Percentiles rank a stretch among this genome's conserved stretches.
phyloP scores from a whole-genome alignment of 73 alveolate species.

The Tetrahymena elliotti region DNA sequence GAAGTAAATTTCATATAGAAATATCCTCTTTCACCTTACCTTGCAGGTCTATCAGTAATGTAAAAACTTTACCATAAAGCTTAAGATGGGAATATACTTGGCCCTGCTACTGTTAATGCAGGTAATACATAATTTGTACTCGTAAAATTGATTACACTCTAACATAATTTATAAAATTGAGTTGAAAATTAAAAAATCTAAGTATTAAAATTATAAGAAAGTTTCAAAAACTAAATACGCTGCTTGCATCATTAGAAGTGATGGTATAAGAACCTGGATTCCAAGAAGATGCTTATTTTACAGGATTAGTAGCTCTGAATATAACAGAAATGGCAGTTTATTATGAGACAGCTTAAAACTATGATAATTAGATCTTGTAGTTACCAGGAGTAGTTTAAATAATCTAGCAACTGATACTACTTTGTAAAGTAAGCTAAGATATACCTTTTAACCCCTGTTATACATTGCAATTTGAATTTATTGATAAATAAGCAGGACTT shows the following conservation, averaged over 20 bases:
- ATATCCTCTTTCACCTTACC: conserved; percentile 37
- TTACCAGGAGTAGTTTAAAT: background rate
- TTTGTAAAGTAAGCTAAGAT: background rate
- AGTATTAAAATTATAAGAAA: background rate
- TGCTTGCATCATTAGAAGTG: background rate
- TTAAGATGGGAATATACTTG: conserved; percentile 14
- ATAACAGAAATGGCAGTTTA: background rate
- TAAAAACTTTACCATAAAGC: conserved; percentile 12
- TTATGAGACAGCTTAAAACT: background rate
- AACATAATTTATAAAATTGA: background rate
- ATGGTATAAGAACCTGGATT: background rate
- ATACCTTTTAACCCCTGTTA: background rate
- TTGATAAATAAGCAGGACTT: background rate
- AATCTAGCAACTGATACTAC: background rate
- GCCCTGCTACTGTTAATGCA: conserved; percentile 14
- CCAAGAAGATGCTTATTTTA: background rate
- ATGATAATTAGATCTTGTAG: background rate
- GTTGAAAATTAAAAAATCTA: background rate
- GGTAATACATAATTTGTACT: background rate
- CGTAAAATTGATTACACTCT: background rate
- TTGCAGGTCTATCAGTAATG: background rate
- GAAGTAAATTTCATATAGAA: conserved; percentile 22
- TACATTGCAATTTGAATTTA: background rate
- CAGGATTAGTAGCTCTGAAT: background rate
- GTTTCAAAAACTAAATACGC: no score